Evolutionary conservation across 1,284 basidiomycete genomes (phyloP).

Genomic region (Austropuccinia psidii): DNA sequence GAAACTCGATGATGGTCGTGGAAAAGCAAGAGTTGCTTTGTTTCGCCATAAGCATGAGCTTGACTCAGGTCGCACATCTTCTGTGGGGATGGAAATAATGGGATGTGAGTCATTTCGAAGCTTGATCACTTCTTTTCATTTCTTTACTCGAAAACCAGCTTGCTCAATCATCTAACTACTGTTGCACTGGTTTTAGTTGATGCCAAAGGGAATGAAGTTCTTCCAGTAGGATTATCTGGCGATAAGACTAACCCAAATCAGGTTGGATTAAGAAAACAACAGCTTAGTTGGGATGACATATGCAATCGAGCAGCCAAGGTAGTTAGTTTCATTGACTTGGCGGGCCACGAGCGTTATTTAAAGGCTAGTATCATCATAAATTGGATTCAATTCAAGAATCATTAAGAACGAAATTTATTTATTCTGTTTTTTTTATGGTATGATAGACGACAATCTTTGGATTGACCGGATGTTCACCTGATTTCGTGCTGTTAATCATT

Average conservation of each 20-base stretch:
- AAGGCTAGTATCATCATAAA: conserved; percentile 44
- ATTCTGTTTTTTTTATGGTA: neutral
- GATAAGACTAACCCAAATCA: conserved; percentile 19
- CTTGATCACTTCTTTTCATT: neutral
- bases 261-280: conserved; percentile 55
- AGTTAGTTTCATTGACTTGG: conserved; percentile 79
- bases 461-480: conserved; percentile 84
- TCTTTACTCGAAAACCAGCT: neutral
- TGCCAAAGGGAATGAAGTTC: conserved; percentile 58
- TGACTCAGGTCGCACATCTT: conserved; percentile 88
- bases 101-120: conserved; percentile 37
- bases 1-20: conserved; percentile 85
- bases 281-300: conserved; percentile 93
- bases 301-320: conserved; percentile 83
- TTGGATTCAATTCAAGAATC: neutral
- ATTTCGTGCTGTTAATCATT: conserved; percentile 91
- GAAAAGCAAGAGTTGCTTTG: conserved; percentile 79
- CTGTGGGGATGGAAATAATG: conserved; percentile 85
- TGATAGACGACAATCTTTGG: conserved; percentile 85
- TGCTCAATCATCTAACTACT: neutral
- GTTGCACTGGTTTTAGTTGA: conserved; percentile 11
- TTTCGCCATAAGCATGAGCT: conserved; percentile 98
- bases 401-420: neutral
- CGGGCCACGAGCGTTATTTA: conserved; percentile 79
- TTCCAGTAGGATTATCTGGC: conserved; percentile 51